Percentiles rank a stretch among this genome's conserved stretches.
Evolutionary conservation across 495 filamentous ascomycete species (phyloP).

Genomic region (Schizothecium vesticola): DNA sequence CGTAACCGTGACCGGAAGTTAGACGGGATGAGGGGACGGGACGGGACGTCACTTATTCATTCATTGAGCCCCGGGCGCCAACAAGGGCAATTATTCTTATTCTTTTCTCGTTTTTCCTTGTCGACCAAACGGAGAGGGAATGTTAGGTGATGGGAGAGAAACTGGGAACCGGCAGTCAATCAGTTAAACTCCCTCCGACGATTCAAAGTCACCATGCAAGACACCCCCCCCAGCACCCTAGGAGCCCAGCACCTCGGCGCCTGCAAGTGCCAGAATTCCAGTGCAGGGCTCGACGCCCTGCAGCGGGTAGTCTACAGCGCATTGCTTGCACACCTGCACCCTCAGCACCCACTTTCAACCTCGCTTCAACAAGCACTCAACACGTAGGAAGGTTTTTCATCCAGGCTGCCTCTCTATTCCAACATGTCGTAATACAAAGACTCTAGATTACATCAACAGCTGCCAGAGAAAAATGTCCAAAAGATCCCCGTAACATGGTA

Average conservation of each 20-base stretch:
- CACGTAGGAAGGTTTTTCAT: not conserved
- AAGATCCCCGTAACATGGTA: not conserved
- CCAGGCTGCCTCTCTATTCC: not conserved
- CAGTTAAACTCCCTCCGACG: not conserved
- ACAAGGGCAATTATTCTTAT: not conserved
- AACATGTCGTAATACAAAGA: conserved; percentile 1
- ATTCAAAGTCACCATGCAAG: not conserved
- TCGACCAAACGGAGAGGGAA: not conserved
- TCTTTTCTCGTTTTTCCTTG: not conserved
- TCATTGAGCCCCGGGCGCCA: not conserved
- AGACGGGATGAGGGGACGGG: not conserved
- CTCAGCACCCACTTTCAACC: not conserved
- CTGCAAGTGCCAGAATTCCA: not conserved
- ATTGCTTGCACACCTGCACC: too few species aligned
- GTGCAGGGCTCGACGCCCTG: not conserved
- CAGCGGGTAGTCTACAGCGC: not conserved
- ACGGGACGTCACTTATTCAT: not conserved
- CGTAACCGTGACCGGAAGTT: not conserved
- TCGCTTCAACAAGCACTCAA: not conserved
- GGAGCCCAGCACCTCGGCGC: not conserved
- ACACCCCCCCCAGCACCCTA: not conserved
- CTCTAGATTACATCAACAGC: not conserved
- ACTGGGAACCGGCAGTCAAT: not conserved
- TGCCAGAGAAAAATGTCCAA: not conserved
- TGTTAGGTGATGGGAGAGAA: not conserved